Evolutionary conservation across 805 yeast genomes (phyloP), one percentile per base, ranked within the genome.

Genomic region (Candida maris): DNA sequence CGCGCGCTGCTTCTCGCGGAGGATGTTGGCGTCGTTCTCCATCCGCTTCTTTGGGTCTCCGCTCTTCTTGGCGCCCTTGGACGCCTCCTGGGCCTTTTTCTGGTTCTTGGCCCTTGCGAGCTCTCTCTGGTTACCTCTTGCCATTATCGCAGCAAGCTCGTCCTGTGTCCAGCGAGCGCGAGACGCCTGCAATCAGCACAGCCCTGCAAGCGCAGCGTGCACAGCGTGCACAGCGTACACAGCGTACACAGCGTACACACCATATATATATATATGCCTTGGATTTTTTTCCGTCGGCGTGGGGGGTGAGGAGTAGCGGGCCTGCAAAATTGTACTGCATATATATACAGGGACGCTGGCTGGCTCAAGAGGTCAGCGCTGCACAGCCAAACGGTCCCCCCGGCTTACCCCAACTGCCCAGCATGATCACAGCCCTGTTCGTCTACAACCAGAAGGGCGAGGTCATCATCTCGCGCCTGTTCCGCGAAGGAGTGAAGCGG

Each of bases 41-140:
- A 79, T 73, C 57, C 97, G 71, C 59, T 86, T 85, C 48, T 72
- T 72, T 25, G 95, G 91, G 57, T 87, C 96, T 19, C 97, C 97
- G 6, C 67, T 72, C 53, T 77, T 77, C 67, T 86, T 85, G 42
- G 60, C 59, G 39, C 47, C 52, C 65, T 82, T 82, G 42, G 73
- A 70, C 21, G 64, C 67, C 30, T 76, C 81, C 45, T 77, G 80
- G 53, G 75, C 81, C 63, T 91, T 91, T 69, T 91, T 93, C 60
- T 67, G 59, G 64, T 85, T 86, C 67, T 85, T 91, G 42, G 80
- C 85, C 58, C 98, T 76, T 21, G 97, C 97, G 51, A 85, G 73
- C 27, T 91, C 98, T 62, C 98, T 77, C 65, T 93, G 97, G 62
- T 91, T 93, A 21, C 98, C 98, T 69, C 98, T 77, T 35, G 96